These are phyloP conservation scores for Suillus bovinus DNA, from an alignment of 768 basidiomycete species.

Conservation along the genomic window DNA sequence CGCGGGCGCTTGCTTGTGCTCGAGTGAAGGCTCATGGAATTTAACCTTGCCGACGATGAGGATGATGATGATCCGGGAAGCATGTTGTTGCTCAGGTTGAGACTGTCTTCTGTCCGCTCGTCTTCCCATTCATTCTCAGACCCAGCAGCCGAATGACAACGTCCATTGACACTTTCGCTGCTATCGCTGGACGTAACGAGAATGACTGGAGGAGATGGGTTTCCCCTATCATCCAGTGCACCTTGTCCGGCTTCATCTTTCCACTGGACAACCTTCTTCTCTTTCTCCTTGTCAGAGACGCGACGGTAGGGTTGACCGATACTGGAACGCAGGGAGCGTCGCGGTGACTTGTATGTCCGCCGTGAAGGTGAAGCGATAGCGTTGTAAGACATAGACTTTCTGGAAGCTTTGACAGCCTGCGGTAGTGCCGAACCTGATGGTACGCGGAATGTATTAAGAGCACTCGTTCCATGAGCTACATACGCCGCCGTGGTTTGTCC, in stretches of 20 bases:
- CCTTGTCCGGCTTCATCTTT: conserved; percentile 85
- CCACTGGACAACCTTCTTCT: conserved; percentile 84
- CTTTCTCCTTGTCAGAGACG: conserved; percentile 62
- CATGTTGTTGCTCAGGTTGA: conserved; percentile 54
- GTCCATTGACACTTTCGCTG: conserved; percentile 28
- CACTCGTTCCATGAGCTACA: conserved; percentile 36
- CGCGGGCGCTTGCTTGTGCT: conserved; percentile 47
- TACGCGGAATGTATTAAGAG: conserved; percentile 51
- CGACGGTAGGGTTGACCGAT: conserved; percentile 60
- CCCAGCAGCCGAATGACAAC: conserved; percentile 48
- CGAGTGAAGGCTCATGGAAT: conserved; percentile 15
- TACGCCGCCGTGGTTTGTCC: conserved; percentile 70
- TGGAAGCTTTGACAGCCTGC: conserved; percentile 40
- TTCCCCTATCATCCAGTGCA: conserved; percentile 64
- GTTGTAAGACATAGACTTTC: conserved; percentile 46
- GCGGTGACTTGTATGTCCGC: conserved; percentile 57
- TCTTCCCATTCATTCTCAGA: conserved; percentile 93
- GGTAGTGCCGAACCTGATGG: conserved; percentile 50
- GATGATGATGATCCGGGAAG: conserved; percentile 32
- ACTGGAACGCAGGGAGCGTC: conserved; percentile 73
- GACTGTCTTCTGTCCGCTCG: conserved; percentile 80
- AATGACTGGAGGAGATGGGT: conserved; percentile 17
- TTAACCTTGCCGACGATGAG: conserved; percentile 34
- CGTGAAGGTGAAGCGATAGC: conserved; percentile 47
- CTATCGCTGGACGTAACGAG: conserved; percentile 40